Percentiles rank a stretch among this genome's conserved stretches.
Evolutionary conservation across 306 rosid species (phyloP).

Genomic region (Quercus suber): DNA sequence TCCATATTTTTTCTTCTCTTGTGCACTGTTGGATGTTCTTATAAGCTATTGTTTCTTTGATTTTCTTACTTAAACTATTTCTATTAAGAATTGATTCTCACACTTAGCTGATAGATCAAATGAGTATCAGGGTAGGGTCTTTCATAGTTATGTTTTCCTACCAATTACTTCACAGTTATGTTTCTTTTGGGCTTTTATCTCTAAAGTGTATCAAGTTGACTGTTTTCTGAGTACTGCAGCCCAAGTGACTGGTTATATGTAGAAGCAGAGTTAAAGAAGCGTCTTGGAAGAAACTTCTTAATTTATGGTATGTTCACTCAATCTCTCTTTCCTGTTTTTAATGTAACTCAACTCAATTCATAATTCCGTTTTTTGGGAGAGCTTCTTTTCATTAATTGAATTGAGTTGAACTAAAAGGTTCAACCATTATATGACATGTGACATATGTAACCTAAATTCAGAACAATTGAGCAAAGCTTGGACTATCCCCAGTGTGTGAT

Average conservation of each 20-base stretch:
- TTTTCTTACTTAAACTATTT: background rate
- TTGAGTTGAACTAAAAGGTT: too few relatives aligned
- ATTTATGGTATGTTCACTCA: conserved; percentile 56
- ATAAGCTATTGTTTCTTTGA: background rate
- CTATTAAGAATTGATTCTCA: background rate
- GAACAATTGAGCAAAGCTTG: background rate
- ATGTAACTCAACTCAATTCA: background rate
- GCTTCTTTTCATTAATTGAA: too few relatives aligned
- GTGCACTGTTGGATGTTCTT: background rate
- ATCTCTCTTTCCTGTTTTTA: background rate
- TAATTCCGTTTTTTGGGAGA: background rate
- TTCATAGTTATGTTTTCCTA: background rate
- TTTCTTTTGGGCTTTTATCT: conserved; percentile 15
- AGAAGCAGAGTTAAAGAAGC: conserved; percentile 77
- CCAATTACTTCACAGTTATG: background rate
- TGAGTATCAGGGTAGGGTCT: too few relatives aligned
- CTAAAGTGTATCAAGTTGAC: conserved; percentile 25
- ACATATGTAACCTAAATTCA: too few relatives aligned
- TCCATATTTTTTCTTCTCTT: background rate
- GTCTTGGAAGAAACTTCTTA: conserved; percentile 74
- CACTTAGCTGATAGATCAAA: background rate
- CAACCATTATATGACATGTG: too few relatives aligned
- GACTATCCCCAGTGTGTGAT: background rate
- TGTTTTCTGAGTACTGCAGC: conserved; percentile 52
- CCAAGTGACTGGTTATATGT: conserved; percentile 87